Percentiles rank a stretch among this genome's conserved stretches.
Evolutionary conservation across 2,329 filamentous ascomycete genomes (phyloP).

Genomic region (Phaeosphaeriaceae sp.): DNA sequence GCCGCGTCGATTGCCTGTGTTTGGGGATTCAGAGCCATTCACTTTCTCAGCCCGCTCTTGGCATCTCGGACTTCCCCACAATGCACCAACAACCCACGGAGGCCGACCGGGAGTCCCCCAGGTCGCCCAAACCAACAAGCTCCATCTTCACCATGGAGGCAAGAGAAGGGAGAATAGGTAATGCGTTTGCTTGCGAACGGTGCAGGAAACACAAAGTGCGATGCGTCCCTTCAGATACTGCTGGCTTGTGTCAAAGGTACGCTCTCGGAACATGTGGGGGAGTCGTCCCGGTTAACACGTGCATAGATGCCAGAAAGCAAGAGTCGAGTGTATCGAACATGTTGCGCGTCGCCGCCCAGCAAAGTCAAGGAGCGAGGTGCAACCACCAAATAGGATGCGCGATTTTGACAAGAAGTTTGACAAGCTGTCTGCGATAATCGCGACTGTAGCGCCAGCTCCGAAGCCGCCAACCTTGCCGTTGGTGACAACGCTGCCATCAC

Average conservation of each 20-base stretch:
- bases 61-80: conserved; percentile 49
- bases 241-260: conserved; percentile 44
- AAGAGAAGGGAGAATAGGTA: conserved; percentile 46
- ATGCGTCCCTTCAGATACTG: conserved; percentile 43
- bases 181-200: conserved; percentile 47
- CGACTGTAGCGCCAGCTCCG: conserved; percentile 32
- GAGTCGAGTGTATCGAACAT: conserved; percentile 47
- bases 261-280: conserved; percentile 15
- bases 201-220: conserved; percentile 48
- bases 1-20: conserved; percentile 12
- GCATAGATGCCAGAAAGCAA: conserved; percentile 46
- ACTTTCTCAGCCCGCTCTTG: conserved; percentile 31
- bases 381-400: conserved; percentile 36
- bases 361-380: conserved; percentile 37
- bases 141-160: conserved; percentile 41
- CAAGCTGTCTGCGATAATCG: conserved; percentile 41
- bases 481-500: conserved; percentile 28
- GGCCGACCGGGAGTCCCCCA: conserved; percentile 28
- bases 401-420: conserved; percentile 46
- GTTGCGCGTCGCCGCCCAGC: conserved; percentile 45
- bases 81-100: conserved; percentile 30
- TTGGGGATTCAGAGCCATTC: conserved; percentile 13
- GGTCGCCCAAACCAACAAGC: conserved; percentile 32
- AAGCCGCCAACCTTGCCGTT: conserved; percentile 34
- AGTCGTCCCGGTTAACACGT: conserved; percentile 38